phyloP scores from a whole-genome alignment of 2,329 filamentous ascomycete genomes.

The Colletotrichum brevisporum region DNA sequence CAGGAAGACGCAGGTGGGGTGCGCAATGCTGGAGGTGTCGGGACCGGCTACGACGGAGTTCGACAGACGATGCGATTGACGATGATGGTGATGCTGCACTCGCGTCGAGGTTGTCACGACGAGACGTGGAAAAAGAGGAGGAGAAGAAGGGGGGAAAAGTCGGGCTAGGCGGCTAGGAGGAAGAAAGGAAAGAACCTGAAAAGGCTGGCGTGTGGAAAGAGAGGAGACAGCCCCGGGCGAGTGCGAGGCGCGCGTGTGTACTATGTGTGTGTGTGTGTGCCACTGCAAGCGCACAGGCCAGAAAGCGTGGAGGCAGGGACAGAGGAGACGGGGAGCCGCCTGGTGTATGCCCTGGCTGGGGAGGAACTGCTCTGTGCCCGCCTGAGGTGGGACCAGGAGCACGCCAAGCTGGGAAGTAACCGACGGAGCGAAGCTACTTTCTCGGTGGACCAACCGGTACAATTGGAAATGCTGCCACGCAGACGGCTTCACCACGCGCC shows the following conservation, averaged over 20 bases:
- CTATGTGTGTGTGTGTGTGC: background rate
- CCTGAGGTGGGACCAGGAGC: conserved; percentile 27
- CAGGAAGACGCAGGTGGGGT: conserved; percentile 28
- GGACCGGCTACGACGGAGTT: conserved; percentile 1
- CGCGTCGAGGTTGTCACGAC: conserved; percentile 39
- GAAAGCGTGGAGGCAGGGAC: background rate
- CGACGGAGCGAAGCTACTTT: conserved; percentile 14
- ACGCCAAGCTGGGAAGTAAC: conserved; percentile 35
- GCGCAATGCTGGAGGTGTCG: conserved; percentile 14
- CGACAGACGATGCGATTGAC: conserved; percentile 13
- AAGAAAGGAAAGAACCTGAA: conserved; percentile 36
- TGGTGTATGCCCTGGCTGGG: conserved; percentile 25
- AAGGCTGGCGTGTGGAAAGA: conserved; percentile 40
- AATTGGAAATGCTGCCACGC: conserved; percentile 3
- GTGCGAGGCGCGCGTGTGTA: background rate
- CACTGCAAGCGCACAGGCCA: conserved; percentile 16
- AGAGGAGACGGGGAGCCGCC: conserved; percentile 38
- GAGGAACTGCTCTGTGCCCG: conserved; percentile 37
- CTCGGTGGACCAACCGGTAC: background rate
- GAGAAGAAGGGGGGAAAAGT: conserved; percentile 32
- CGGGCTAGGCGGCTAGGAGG: conserved; percentile 30
- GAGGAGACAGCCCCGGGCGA: conserved; percentile 30
- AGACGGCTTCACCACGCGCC: background rate
- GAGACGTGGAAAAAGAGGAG: conserved; percentile 23
- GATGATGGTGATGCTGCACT: conserved; percentile 15